A percentile compares a stretch with the other conserved stretches of the same genome.
phyloP scores from a whole-genome alignment of 1,284 basidiomycete species.

The Malassezia yamatoensis region DNA sequence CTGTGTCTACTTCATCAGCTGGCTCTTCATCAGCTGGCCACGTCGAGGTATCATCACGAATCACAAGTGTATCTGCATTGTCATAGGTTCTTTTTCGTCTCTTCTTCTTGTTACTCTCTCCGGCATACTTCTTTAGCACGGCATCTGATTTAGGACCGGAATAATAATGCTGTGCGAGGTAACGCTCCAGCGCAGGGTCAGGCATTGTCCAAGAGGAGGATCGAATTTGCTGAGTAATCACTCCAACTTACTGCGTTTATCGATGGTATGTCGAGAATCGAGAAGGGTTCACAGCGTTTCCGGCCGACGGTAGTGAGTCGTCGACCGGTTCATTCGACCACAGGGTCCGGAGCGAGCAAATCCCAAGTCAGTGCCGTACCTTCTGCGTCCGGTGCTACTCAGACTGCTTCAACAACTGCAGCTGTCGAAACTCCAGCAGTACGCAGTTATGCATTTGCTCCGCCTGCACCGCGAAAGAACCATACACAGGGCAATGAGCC shows the following conservation, averaged over 20 bases:
- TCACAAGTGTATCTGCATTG: slow-evolving; percentile 19
- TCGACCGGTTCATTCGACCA: background rate
- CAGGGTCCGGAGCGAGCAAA: no score
- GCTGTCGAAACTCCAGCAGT: background rate
- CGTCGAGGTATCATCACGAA: slow-evolving; percentile 30
- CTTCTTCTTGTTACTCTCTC: slow-evolving; percentile 56
- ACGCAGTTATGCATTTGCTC: slow-evolving; percentile 14
- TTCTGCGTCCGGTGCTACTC: background rate
- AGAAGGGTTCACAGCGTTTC: slow-evolving; percentile 19
- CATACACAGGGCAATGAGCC: background rate
- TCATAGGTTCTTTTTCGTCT: slow-evolving; percentile 58
- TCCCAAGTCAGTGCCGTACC: no score
- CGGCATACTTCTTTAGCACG: slow-evolving; percentile 61
- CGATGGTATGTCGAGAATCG: slow-evolving; percentile 16
- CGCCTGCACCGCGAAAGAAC: background rate
- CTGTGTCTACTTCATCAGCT: background rate
- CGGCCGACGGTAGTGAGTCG: slow-evolving; percentile 9
- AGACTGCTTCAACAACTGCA: background rate
- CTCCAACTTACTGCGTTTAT: background rate
- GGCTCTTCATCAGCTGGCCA: slow-evolving; percentile 17
- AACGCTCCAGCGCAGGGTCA: slow-evolving; percentile 50
- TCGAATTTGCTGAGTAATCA: background rate
- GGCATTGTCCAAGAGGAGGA: slow-evolving; percentile 23
- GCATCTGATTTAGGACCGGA: slow-evolving; percentile 92
- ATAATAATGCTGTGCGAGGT: slow-evolving; percentile 65